A percentile compares a stretch with the other conserved stretches of the same genome.
Evolutionary conservation across 2,329 filamentous ascomycete genomes (phyloP).

Genomic region (Chaetothyriales sp.): DNA sequence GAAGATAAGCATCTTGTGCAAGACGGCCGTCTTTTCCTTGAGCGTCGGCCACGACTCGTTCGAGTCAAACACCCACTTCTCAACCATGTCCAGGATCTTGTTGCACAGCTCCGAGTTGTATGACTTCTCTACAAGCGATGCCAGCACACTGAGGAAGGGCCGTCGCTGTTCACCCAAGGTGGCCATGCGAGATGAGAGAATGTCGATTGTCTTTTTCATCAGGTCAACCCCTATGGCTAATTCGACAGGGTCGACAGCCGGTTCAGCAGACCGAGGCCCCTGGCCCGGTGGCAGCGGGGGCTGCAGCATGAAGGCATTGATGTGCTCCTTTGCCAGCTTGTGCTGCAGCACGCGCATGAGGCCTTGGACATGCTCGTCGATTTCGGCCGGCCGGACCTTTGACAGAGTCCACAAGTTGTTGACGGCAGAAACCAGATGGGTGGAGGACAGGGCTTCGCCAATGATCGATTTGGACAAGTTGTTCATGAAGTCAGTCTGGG

Average conservation of each 20-base stretch:
- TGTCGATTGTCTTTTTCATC: conserved; percentile 89
- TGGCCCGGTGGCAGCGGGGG: conserved; percentile 26
- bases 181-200: conserved; percentile 83
- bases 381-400: conserved; percentile 65
- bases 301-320: conserved; percentile 49
- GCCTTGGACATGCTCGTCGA: conserved; percentile 73
- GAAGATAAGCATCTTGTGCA: conserved; percentile 98
- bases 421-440: conserved; percentile 72
- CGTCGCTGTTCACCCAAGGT: conserved; percentile 77
- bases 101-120: conserved; percentile 73
- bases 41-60: conserved; percentile 91
- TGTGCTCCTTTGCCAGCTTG: conserved; percentile 86
- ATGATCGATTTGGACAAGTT: conserved; percentile 65
- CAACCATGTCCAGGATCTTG: conserved; percentile 86
- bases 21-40: conserved; percentile 95
- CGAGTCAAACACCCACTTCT: conserved; percentile 89
- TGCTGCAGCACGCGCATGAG: conserved; percentile 88
- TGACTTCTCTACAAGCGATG: conserved; percentile 89
- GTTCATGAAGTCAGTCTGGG: conserved; percentile 72
- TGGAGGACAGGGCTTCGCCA: conserved; percentile 68
- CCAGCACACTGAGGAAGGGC: conserved; percentile 87
- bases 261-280: conserved; percentile 28
- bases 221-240: conserved; percentile 77
- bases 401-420: conserved; percentile 89
- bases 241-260: conserved; percentile 53